These are phyloP conservation scores for Penicillium steckii DNA, from an alignment of 495 filamentous ascomycete species.

Conservation along the genomic window DNA sequence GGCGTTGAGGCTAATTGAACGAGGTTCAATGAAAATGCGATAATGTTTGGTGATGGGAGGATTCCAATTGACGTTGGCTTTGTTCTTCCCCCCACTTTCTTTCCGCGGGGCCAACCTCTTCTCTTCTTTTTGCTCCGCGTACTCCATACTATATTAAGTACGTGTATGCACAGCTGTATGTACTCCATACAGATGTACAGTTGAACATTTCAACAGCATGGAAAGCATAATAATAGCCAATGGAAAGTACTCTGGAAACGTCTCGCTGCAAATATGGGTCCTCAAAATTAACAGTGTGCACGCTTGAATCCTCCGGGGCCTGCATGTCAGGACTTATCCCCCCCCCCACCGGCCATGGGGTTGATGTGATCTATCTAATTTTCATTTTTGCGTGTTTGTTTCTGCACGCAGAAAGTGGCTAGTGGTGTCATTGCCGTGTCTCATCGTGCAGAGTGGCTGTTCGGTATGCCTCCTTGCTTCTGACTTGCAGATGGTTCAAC, in stretches of 20 bases:
- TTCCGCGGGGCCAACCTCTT: neutral
- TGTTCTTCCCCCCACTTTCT: conserved; percentile 25
- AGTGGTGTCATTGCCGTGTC: conserved; percentile 3
- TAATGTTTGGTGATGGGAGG: too few relatives aligned
- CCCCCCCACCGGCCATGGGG: neutral
- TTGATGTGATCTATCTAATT: conserved; percentile 20
- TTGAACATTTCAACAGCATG: neutral
- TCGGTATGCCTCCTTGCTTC: neutral
- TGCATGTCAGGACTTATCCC: conserved; percentile 19
- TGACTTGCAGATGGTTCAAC: conserved; percentile 5
- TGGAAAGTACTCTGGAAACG: neutral
- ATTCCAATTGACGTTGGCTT: conserved; percentile 19
- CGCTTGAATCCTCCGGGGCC: conserved; percentile 19
- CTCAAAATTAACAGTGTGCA: conserved; percentile 18
- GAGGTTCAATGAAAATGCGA: neutral
- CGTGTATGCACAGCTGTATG: neutral
- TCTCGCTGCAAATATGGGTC: neutral
- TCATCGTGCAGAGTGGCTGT: conserved; percentile 10
- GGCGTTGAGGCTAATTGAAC: neutral
- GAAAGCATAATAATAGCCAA: neutral
- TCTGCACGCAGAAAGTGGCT: conserved; percentile 23
- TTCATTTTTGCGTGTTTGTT: neutral
- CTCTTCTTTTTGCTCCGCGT: neutral
- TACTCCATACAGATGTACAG: neutral
- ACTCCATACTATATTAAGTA: too few relatives aligned